These are phyloP conservation scores for Parietichytrium sp. DNA, from an alignment of 108 stramenopile species.

Conservation along the genomic window DNA sequence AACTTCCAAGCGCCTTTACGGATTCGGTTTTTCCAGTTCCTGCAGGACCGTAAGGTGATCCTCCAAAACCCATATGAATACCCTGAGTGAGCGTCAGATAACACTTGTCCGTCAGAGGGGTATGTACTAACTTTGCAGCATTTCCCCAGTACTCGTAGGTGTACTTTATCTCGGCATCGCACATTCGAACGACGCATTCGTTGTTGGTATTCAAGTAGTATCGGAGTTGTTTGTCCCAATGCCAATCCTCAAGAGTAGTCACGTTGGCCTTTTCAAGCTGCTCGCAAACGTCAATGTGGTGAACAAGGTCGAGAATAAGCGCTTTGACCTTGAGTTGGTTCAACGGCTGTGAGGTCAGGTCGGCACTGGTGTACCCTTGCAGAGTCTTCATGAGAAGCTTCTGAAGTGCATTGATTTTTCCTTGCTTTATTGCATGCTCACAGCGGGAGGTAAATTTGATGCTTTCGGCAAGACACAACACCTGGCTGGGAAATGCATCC, in stretches of 20 bases:
- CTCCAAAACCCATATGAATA: slow-evolving; percentile 69
- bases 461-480: slow-evolving; percentile 60
- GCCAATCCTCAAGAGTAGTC: slow-evolving; percentile 49
- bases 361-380: slow-evolving; percentile 58
- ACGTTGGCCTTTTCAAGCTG: slow-evolving; percentile 45
- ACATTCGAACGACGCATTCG: slow-evolving; percentile 41
- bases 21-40: slow-evolving; percentile 72
- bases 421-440: slow-evolving; percentile 53
- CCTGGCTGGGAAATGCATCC: slow-evolving; percentile 50
- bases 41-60: slow-evolving; percentile 69
- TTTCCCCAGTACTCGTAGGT: slow-evolving; percentile 72
- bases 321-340: slow-evolving; percentile 67
- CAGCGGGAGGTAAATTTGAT: slow-evolving; percentile 60
- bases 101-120: slow-evolving; percentile 70
- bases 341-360: slow-evolving; percentile 57
- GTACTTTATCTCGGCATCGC: slow-evolving; percentile 59
- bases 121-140: slow-evolving; percentile 66
- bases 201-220: slow-evolving; percentile 50
- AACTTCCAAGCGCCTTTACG: slow-evolving; percentile 66
- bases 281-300: slow-evolving; percentile 61
- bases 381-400: slow-evolving; percentile 46
- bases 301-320: slow-evolving; percentile 65
- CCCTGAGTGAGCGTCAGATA: slow-evolving; percentile 68
- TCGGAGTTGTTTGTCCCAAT: slow-evolving; percentile 68
- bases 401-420: slow-evolving; percentile 39